Evolutionary conservation across 2,329 filamentous ascomycete species (phyloP).

Genomic region (Tolypocladium ovalisporum): DNA sequence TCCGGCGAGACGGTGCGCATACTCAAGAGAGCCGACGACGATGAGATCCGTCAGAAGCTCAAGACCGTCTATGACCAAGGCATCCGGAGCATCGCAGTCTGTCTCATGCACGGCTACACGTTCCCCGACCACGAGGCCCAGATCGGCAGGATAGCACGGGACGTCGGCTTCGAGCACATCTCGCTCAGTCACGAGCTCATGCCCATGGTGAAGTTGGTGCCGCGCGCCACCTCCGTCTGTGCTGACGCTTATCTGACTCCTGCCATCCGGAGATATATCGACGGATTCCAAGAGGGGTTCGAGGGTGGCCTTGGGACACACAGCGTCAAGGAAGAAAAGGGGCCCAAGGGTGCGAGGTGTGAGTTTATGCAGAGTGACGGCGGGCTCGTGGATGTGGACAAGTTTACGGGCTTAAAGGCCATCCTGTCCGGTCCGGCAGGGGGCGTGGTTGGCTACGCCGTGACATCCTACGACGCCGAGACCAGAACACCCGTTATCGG

Average conservation of each 20-base stretch:
- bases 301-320: slow-evolving; percentile 20
- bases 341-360: slow-evolving; percentile 48
- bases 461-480: slow-evolving; percentile 59
- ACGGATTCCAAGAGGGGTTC: slow-evolving; percentile 24
- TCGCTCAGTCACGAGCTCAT: slow-evolving; percentile 25
- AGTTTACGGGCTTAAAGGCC: slow-evolving; percentile 57
- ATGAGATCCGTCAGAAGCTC: slow-evolving; percentile 43
- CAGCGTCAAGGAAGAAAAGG: slow-evolving; percentile 30
- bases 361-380: slow-evolving; percentile 62
- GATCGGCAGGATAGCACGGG: slow-evolving; percentile 21
- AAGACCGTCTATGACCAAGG: slow-evolving; percentile 51
- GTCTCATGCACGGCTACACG: slow-evolving; percentile 63
- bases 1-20: slow-evolving; percentile 61
- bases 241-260: slow-evolving; percentile 34
- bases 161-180: slow-evolving; percentile 28
- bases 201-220: slow-evolving; percentile 32
- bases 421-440: slow-evolving; percentile 66
- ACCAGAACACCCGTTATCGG: slow-evolving; percentile 62
- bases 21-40: slow-evolving; percentile 45
- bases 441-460: slow-evolving; percentile 65
- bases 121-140: slow-evolving; percentile 44
- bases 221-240: slow-evolving; percentile 28
- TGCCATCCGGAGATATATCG: slow-evolving; percentile 22
- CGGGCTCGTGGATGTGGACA: slow-evolving; percentile 41
- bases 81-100: slow-evolving; percentile 42